Evolutionary conservation across 495 filamentous ascomycete species (phyloP).

Genomic region (Copromyces sp.): DNA sequence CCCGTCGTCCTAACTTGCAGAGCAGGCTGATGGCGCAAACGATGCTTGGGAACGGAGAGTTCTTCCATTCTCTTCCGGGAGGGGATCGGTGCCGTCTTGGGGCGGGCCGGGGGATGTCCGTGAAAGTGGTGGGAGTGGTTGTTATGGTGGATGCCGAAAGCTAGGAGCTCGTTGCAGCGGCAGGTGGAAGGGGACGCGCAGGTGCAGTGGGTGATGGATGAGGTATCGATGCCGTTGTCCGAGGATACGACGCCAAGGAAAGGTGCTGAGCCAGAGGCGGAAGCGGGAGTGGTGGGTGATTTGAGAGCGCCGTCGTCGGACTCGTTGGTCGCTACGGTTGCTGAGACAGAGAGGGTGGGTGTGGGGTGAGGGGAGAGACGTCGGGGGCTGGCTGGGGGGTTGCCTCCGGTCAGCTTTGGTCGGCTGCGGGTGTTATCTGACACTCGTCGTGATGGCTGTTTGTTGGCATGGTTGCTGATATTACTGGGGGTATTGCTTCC

Average conservation of each 20-base stretch:
- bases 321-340: not conserved
- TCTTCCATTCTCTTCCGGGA: not conserved
- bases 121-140: not conserved
- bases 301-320: not conserved
- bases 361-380: not conserved
- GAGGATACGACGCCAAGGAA: not conserved
- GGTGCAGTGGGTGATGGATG: not conserved
- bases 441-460: not conserved
- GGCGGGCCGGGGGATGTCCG: not conserved
- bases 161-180: not conserved
- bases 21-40: slow-evolving; percentile 3
- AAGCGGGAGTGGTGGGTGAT: not conserved
- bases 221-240: not conserved
- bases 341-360: not conserved
- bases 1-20: slow-evolving; percentile 8
- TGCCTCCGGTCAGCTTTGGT: not conserved
- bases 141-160: not conserved
- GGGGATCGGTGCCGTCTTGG: not conserved
- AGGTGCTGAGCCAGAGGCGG: not conserved
- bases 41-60: not conserved
- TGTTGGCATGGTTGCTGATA: not conserved
- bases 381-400: not conserved
- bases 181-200: not conserved
- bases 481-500: not conserved
- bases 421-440: not conserved